These are phyloP conservation scores for Ogataea pini DNA, from an alignment of 805 yeast genomes.

Conservation along the genomic window DNA sequence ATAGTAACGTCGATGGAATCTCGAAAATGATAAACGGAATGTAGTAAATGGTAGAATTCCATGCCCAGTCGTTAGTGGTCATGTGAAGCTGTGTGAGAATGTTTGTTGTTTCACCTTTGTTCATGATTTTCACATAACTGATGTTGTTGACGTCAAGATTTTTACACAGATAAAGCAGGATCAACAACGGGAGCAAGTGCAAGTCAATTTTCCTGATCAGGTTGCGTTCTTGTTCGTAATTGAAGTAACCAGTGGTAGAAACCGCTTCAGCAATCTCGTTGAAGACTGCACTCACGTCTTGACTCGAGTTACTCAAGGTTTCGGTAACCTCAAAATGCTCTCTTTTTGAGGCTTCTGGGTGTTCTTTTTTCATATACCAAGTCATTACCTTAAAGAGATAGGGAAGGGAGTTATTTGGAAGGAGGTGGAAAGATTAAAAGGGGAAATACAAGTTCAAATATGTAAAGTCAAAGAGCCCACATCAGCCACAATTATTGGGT, in stretches of 20 bases:
- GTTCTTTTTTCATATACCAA: not conserved
- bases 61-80: constrained; percentile 7
- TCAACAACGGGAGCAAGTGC: constrained; percentile 1
- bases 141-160: constrained; percentile 9
- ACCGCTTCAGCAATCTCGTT: not conserved
- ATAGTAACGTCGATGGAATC: constrained; percentile 56
- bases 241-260: constrained; percentile 7
- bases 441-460: too few species aligned
- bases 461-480: too few species aligned
- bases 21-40: constrained; percentile 45
- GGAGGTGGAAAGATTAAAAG: too few species aligned
- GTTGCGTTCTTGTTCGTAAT: constrained; percentile 4
- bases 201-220: constrained; percentile 4
- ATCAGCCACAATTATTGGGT: too few species aligned
- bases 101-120: constrained; percentile 1
- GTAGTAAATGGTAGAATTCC: constrained; percentile 7
- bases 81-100: constrained; percentile 6
- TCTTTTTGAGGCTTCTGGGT: not conserved
- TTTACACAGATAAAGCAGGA: constrained; percentile 8
- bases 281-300: not conserved
- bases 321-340: not conserved
- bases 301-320: not conserved
- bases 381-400: too few species aligned
- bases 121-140: constrained; percentile 10
- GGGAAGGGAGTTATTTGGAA: too few species aligned